Conservation (phyloP, 2,329 filamentous ascomycete species). For the Phaeosphaeria sp. region DNA sequence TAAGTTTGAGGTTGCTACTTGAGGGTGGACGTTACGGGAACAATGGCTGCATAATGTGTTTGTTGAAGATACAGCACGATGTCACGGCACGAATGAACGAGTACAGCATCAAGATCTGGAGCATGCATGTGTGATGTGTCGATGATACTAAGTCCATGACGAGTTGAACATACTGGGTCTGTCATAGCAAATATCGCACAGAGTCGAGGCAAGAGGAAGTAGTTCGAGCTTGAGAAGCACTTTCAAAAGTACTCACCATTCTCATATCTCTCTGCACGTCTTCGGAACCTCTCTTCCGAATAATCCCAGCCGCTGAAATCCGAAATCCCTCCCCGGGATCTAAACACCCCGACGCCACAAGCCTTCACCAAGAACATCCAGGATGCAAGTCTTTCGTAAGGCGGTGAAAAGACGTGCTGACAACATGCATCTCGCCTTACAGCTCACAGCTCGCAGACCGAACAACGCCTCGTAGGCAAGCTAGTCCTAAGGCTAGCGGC, state of each 20-base stretch:
- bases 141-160: too few species aligned
- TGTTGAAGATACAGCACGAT: not conserved
- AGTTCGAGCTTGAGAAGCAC: not conserved
- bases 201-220: too few species aligned
- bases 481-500: not conserved
- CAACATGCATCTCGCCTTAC: not conserved
- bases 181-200: too few species aligned
- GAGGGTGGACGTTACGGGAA: constrained; percentile 20
- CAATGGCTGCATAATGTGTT: not conserved
- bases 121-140: not conserved
- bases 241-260: too few species aligned
- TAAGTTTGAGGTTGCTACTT: constrained; percentile 68
- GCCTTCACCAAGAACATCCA: not conserved
- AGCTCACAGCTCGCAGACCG: not conserved
- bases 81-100: not conserved
- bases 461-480: not conserved
- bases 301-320: not conserved
- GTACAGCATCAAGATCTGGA: not conserved
- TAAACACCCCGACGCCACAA: not conserved
- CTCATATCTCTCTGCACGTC: too few species aligned
- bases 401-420: not conserved
- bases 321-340: not conserved
- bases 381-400: not conserved
- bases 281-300: too few species aligned
- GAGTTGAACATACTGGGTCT: too few species aligned